Evolutionary conservation across 2,329 filamentous ascomycete species (phyloP).

Genomic region (Fusarium chaquense): DNA sequence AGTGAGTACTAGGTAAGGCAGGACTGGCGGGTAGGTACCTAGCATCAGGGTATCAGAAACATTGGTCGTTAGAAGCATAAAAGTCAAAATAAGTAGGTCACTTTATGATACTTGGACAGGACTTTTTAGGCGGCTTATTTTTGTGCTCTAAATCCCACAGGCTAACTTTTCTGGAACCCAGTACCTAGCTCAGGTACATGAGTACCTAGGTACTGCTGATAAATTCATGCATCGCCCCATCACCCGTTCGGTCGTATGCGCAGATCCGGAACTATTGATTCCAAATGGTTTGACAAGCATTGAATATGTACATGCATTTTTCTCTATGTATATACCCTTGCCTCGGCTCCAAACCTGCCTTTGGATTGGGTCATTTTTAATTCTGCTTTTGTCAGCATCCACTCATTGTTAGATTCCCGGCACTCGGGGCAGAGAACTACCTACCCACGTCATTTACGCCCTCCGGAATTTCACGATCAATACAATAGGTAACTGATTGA

Average conservation of each 20-base stretch:
- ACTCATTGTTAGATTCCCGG: conserved; percentile 6
- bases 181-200: too few species aligned
- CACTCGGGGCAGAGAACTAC: conserved; percentile 25
- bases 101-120: too few species aligned
- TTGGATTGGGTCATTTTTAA: background rate
- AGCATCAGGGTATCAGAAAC: too few species aligned
- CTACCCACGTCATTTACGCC: conserved; percentile 20
- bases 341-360: conserved; percentile 2
- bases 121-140: too few species aligned
- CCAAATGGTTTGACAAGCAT: conserved; percentile 26
- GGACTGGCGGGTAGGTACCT: too few species aligned
- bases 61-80: too few species aligned
- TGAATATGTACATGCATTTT: background rate
- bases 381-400: conserved; percentile 37
- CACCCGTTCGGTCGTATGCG: conserved; percentile 25
- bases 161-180: too few species aligned
- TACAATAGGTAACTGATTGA: background rate
- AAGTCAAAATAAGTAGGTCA: too few species aligned
- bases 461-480: conserved; percentile 20
- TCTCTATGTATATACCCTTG: background rate
- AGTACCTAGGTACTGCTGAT: conserved; percentile 16
- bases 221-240: conserved; percentile 29
- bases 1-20: background rate
- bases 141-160: too few species aligned
- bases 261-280: conserved; percentile 30